Conservation (phyloP, 164 flowering plant genomes). For the Dillenia turbinata region DNA sequence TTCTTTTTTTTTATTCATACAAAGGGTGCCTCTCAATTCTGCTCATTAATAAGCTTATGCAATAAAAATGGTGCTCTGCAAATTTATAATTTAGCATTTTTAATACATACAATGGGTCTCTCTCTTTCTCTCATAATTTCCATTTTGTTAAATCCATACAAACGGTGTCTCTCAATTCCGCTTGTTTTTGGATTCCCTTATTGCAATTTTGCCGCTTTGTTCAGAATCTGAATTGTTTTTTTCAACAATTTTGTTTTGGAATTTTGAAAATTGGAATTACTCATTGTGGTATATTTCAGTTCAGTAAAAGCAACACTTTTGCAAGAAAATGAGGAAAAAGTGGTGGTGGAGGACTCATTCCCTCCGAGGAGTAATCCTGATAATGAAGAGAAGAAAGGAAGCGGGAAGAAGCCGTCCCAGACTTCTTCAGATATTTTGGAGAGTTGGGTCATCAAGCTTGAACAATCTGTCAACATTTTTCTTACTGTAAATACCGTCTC, state of each 20-base stretch:
- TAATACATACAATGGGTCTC: too few species aligned
- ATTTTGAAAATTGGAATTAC: neutral
- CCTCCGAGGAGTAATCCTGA: slow-evolving; percentile 33
- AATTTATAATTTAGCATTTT: too few species aligned
- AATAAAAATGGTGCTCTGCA: too few species aligned
- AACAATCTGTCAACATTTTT: slow-evolving; percentile 70
- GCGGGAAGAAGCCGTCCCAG: slow-evolving; percentile 15
- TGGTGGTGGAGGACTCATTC: slow-evolving; percentile 53
- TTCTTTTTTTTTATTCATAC: too few species aligned
- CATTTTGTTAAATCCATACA: neutral
- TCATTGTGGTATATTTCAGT: slow-evolving; percentile 4
- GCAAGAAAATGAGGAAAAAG: slow-evolving; percentile 68
- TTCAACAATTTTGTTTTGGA: neutral
- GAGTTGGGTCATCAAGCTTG: slow-evolving; percentile 63
- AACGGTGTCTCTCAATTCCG: neutral
- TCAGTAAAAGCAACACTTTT: slow-evolving; percentile 48
- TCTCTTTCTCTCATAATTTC: neutral
- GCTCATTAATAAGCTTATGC: too few species aligned
- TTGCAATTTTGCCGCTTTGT: too few species aligned
- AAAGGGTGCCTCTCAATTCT: too few species aligned
- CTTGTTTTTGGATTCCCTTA: neutral
- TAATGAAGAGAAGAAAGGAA: slow-evolving; percentile 22
- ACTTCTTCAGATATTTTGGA: slow-evolving; percentile 40
- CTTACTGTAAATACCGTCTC: slow-evolving; percentile 50
- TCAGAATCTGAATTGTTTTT: neutral